Conservation (phyloP, 2,329 filamentous ascomycete species). For the Sporothrix mexicana region DNA sequence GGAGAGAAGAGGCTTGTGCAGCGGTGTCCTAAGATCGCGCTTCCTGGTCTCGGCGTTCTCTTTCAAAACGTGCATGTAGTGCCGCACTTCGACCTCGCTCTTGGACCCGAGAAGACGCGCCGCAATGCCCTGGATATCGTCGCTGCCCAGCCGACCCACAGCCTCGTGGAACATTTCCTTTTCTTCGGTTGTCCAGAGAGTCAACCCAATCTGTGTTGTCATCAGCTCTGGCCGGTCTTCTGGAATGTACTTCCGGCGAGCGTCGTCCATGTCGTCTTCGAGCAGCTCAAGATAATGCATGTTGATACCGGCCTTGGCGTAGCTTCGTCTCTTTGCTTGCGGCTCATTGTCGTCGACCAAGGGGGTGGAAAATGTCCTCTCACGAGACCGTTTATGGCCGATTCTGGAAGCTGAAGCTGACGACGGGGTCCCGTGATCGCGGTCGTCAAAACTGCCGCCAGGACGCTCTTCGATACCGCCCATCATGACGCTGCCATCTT, state of each 20-base stretch:
- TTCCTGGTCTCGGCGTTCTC: constrained; percentile 48
- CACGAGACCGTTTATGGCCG: constrained; percentile 7
- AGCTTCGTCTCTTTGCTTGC: constrained; percentile 49
- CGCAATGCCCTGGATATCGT: constrained; percentile 68
- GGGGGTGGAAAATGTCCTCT: neutral
- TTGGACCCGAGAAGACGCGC: constrained; percentile 68
- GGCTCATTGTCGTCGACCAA: constrained; percentile 38
- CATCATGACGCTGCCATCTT: neutral
- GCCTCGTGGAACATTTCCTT: constrained; percentile 73
- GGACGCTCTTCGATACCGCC: neutral
- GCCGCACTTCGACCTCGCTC: constrained; percentile 72
- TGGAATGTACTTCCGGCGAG: constrained; percentile 47
- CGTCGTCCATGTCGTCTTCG: constrained; percentile 65
- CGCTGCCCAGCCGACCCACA: constrained; percentile 67
- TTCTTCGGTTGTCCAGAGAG: constrained; percentile 72
- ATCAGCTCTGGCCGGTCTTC: constrained; percentile 44
- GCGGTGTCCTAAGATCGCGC: constrained; percentile 30
- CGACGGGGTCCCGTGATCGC: neutral
- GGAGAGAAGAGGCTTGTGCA: constrained; percentile 51
- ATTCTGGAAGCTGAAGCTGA: neutral
- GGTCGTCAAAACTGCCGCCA: neutral
- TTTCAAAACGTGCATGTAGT: constrained; percentile 70
- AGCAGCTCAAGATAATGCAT: constrained; percentile 56
- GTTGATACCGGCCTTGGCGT: constrained; percentile 52
- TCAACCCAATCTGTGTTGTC: constrained; percentile 69